Base-by-base conservation (phyloP, 2,329 filamentous ascomycete genomes). In the Calonectria honghensis region DNA sequence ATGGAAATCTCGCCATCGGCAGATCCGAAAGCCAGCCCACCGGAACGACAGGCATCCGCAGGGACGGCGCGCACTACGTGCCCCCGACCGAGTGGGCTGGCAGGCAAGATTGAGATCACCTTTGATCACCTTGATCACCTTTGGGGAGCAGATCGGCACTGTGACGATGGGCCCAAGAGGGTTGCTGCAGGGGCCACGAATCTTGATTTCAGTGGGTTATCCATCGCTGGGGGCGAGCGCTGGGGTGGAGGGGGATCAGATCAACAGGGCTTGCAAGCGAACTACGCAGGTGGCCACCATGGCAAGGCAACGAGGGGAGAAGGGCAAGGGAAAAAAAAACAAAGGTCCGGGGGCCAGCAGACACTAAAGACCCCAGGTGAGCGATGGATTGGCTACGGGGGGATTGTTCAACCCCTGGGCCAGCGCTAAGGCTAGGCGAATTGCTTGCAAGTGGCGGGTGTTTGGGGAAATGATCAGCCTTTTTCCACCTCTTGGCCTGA, bases 51-150 rank as follows among this genome's bases (percentile, higher is more conserved):
- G n/a, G 29, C 52, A 35, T 54, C 54, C 24, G 45, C 54, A 39
- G 31, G 27, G 31, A 45, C n/a, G 35, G 35, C n/a, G 24, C 54
- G 32, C 48, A 48, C 39, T 31, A 63, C 13, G 32, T 20, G 11
- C 7, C 27, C 29, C 24, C 27, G 37, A 48, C 27, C 20, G 54
- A 20, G 67, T 63, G 61, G 69, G 14, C 45, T 48, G 63, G 29
- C 16, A 50, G 29, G 41, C 35, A 51, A 66, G 52, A 72, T 72
- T 72, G 52, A 39, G 70, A 72, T 72, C 70, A 67, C 9, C 70
- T 67, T 35, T 35, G 31, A 32, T 32, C 31, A 32, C 31, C 31
- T 32, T 32, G 31, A 32, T 32, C 31, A 32, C 31, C 31, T 59
- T 48, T 48, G 41, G 41, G 41, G 52, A 64, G 50, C 35, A 14